These are phyloP conservation scores for Diutina siamensis DNA, from an alignment of 1,139 yeast genomes.

Conservation along the genomic window DNA sequence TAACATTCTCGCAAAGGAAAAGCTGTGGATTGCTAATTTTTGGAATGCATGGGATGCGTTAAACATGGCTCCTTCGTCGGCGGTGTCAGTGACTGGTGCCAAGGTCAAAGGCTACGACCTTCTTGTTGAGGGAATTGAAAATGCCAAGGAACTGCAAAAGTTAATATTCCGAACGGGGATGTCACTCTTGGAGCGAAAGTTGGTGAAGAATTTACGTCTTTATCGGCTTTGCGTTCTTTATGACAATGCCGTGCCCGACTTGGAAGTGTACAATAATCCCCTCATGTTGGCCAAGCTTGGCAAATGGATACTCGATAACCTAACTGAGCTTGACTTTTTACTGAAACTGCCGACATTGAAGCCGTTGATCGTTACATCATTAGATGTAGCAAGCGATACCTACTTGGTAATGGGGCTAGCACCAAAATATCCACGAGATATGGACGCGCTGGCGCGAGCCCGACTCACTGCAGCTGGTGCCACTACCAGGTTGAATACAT, in stretches of 20 bases:
- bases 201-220: slow-evolving; percentile 66
- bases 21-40: slow-evolving; percentile 77
- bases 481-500: slow-evolving; percentile 52
- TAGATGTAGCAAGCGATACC: slow-evolving; percentile 64
- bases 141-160: slow-evolving; percentile 74
- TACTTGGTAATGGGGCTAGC: slow-evolving; percentile 87
- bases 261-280: slow-evolving; percentile 73
- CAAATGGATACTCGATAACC: slow-evolving; percentile 82
- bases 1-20: slow-evolving; percentile 42
- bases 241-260: slow-evolving; percentile 70
- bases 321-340: slow-evolving; percentile 60
- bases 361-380: slow-evolving; percentile 83
- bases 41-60: slow-evolving; percentile 96
- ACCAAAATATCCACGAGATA: slow-evolving; percentile 64
- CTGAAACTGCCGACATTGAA: slow-evolving; percentile 32
- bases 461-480: slow-evolving; percentile 25
- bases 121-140: slow-evolving; percentile 57
- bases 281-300: slow-evolving; percentile 76
- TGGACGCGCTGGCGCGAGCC: slow-evolving; percentile 27
- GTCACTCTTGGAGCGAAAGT: slow-evolving; percentile 71
- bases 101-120: slow-evolving; percentile 42
- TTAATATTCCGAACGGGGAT: slow-evolving; percentile 85
- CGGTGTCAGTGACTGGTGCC: slow-evolving; percentile 11
- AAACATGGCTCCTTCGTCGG: slow-evolving; percentile 25
- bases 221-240: slow-evolving; percentile 72